Evolutionary conservation across 768 basidiomycete species (phyloP).

Genomic region (Gyrodon lividus): DNA sequence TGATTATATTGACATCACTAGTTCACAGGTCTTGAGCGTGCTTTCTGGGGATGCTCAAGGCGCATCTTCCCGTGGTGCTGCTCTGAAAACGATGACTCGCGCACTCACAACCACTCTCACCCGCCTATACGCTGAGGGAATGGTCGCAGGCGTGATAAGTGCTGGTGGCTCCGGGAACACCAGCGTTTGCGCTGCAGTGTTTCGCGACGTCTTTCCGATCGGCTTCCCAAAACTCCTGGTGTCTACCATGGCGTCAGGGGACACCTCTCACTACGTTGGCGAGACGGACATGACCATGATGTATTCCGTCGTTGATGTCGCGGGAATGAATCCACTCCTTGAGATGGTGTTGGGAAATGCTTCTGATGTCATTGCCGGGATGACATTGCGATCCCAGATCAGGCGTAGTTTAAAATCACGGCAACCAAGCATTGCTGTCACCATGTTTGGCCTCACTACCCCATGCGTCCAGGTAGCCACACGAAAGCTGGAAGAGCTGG

Average conservation of each 20-base stretch:
- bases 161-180: slow-evolving; percentile 29
- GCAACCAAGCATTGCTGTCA: slow-evolving; percentile 8
- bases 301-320: slow-evolving; percentile 30
- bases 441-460: too few relatives aligned
- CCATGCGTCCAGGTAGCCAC: slow-evolving; percentile 22
- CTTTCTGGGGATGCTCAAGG: too few relatives aligned
- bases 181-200: slow-evolving; percentile 22
- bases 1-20: too few relatives aligned
- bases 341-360: slow-evolving; percentile 25
- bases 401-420: neutral
- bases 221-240: slow-evolving; percentile 32
- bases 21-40: slow-evolving; percentile 9
- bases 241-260: slow-evolving; percentile 33
- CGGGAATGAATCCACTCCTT: slow-evolving; percentile 29
- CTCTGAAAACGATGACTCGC: slow-evolving; percentile 18
- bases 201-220: slow-evolving; percentile 21
- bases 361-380: slow-evolving; percentile 27
- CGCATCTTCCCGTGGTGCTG: slow-evolving; percentile 7
- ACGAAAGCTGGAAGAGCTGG: slow-evolving; percentile 19
- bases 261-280: slow-evolving; percentile 26
- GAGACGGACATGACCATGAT: slow-evolving; percentile 34
- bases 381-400: slow-evolving; percentile 15
- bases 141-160: slow-evolving; percentile 21
- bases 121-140: slow-evolving; percentile 8
- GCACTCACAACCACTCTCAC: slow-evolving; percentile 19